Base-by-base conservation (phyloP, 2,329 filamentous ascomycete genomes). In the Juglanconis juglandina region DNA sequence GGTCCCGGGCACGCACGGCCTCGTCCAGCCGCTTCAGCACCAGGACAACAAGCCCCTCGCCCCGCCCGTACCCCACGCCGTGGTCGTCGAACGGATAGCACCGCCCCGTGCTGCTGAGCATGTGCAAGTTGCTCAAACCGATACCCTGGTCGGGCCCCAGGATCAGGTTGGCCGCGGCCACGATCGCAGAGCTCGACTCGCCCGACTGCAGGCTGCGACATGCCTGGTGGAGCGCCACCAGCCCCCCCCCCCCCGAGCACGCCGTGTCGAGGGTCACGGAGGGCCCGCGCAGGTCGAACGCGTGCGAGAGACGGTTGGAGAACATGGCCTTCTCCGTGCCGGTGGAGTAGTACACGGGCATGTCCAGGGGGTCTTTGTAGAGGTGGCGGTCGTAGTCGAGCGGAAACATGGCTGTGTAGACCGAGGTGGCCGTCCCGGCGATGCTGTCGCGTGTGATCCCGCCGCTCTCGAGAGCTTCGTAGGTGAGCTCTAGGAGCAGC, bases 381-480 rank as follows among this genome's bases (percentile, higher is more conserved):
- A 42, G 34, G 5, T 49, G 13, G 9, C 49, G n/a, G 10, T 68
- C 62, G 52, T 73, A 75, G 59, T 75, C 73, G 5, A 61, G 56
- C 13, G 67, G 67, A 52, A 70, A 70, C 11, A 68, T 69, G 2
- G 68, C 69, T 5, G 69, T 68, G 32, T 70, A 77, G 1, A 74
- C 71, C 0, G 68, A 70, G 1, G 72, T 75, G 37, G 74, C 67
- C 9, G 64, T 67, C 3, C 68, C 70, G 8, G 66, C 37, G n/a
- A 13, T 32, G 17, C 5, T 33, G 13, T 70, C 65, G 11, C 69
- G 62, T 4, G 60, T 10, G 3, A 42, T 24, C 3, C 60, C 60
- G 10, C 37, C 46, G 35, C 66, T 84, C 84, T 89, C 86, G 42
- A 89, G 75, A 1, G 86, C 86, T 67, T 89, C 86, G 66, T 88